phyloP scores from a whole-genome alignment of 331 rosid genomes.

The Arachis monticola region DNA sequence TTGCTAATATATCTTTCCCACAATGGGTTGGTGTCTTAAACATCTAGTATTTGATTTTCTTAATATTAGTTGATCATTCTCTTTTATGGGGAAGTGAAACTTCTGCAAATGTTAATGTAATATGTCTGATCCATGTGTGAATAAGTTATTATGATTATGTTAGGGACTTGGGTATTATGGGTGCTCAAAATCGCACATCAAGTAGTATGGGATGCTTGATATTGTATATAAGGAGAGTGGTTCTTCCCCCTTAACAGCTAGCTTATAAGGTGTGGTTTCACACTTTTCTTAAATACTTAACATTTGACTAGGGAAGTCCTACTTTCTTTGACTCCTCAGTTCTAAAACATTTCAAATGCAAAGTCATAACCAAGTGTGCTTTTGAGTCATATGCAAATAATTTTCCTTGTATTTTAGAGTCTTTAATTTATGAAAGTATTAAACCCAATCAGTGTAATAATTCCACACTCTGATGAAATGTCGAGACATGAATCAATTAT shows the following conservation, averaged over 20 bases:
- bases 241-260: too few species aligned
- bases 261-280: too few species aligned
- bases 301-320: constrained; percentile 2
- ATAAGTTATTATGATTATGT: not conserved
- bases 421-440: too few species aligned
- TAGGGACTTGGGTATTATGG: not conserved
- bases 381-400: too few species aligned
- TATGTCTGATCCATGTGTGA: not conserved
- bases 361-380: not conserved
- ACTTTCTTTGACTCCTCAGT: not conserved
- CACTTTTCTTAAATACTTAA: too few species aligned
- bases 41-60: not conserved
- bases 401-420: too few species aligned
- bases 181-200: too few species aligned
- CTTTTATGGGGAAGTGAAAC: constrained; percentile 2
- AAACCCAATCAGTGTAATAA: too few species aligned
- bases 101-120: not conserved
- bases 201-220: too few species aligned
- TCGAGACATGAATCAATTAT: too few species aligned
- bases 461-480: too few species aligned
- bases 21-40: not conserved
- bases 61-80: constrained; percentile 5
- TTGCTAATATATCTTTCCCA: constrained; percentile 13
- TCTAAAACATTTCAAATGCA: not conserved
- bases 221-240: too few species aligned